Conservation (phyloP, 345 rosid genomes). For the Salix dunnii region DNA sequence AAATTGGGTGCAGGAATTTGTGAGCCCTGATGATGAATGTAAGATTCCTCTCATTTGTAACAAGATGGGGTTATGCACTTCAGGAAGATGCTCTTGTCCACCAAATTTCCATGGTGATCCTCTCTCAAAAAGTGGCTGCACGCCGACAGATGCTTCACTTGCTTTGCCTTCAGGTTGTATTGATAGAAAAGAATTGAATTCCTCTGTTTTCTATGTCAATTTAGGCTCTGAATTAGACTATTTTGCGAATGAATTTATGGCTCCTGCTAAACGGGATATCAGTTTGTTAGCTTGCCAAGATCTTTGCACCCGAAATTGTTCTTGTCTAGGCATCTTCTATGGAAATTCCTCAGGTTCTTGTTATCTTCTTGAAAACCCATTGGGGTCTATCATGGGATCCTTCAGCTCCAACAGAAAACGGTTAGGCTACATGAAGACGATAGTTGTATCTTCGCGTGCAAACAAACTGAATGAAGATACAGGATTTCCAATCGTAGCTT, state of each 20-base stretch:
- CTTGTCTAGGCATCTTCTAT: conserved; percentile 66
- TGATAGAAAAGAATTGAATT: conserved; percentile 27
- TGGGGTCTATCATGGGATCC: conserved; percentile 59
- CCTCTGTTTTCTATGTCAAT: conserved; percentile 41
- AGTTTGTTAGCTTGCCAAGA: conserved; percentile 50
- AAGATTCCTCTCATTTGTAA: conserved; percentile 62
- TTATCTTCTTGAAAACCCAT: conserved; percentile 40
- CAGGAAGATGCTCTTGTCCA: not conserved
- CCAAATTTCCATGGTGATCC: conserved; percentile 13
- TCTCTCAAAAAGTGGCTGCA: conserved; percentile 29
- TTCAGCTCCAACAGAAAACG: conserved; percentile 23
- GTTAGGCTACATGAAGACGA: conserved; percentile 49
- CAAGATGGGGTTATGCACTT: conserved; percentile 50
- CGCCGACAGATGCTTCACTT: conserved; percentile 38
- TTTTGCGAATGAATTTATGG: conserved; percentile 48
- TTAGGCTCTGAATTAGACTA: conserved; percentile 54
- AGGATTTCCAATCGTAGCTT: conserved; percentile 4
- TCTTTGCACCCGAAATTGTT: conserved; percentile 55
- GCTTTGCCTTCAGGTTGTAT: conserved; percentile 58
- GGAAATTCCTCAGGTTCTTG: conserved; percentile 67
- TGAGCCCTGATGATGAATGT: conserved; percentile 57
- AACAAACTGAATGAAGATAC: too few relatives aligned
- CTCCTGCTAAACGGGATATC: conserved; percentile 39
- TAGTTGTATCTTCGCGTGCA: conserved; percentile 20
- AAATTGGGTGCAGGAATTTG: conserved; percentile 40